A percentile compares a stretch with the other conserved stretches of the same genome.
Conservation (phyloP, 2,329 filamentous ascomycete genomes). For the Claviceps capensis region DNA sequence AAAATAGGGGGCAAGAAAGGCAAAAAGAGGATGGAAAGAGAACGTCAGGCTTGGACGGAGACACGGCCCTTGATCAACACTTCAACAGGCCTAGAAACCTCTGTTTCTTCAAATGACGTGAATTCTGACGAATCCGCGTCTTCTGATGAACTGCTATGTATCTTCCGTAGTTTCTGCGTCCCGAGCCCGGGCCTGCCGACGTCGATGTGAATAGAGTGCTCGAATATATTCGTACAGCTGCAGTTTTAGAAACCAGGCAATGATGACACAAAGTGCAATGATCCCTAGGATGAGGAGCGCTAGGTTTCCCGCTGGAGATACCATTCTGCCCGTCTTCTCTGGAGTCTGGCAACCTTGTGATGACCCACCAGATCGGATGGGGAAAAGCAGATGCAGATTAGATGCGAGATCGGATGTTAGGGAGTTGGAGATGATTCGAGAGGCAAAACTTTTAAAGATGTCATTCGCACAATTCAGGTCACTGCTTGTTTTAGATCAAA, state of each 20-base stretch:
- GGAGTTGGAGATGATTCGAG: neutral
- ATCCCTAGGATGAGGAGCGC: conserved; percentile 20
- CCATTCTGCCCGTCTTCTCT: conserved; percentile 1
- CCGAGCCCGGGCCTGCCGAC: neutral
- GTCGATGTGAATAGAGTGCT: conserved; percentile 12
- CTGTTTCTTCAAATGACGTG: neutral
- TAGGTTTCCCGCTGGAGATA: conserved; percentile 11
- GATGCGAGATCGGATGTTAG: neutral
- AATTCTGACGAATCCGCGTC: neutral
- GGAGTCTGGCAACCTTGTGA: neutral
- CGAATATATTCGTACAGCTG: conserved; percentile 18
- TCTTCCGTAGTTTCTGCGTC: neutral
- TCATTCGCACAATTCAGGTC: neutral
- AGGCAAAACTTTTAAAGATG: neutral
- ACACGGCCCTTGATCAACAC: too few species aligned
- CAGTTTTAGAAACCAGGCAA: conserved; percentile 18
- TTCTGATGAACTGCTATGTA: too few species aligned
- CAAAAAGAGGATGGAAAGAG: neutral
- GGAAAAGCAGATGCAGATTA: neutral
- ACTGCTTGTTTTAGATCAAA: neutral
- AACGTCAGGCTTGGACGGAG: neutral
- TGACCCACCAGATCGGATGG: neutral
- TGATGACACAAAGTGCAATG: conserved; percentile 14
- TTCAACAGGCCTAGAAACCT: neutral
- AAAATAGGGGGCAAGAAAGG: neutral